Evolutionary conservation across 495 filamentous ascomycete genomes (phyloP), one percentile per base, ranked within the genome.

Genomic region (Annulohypoxylon nitens): DNA sequence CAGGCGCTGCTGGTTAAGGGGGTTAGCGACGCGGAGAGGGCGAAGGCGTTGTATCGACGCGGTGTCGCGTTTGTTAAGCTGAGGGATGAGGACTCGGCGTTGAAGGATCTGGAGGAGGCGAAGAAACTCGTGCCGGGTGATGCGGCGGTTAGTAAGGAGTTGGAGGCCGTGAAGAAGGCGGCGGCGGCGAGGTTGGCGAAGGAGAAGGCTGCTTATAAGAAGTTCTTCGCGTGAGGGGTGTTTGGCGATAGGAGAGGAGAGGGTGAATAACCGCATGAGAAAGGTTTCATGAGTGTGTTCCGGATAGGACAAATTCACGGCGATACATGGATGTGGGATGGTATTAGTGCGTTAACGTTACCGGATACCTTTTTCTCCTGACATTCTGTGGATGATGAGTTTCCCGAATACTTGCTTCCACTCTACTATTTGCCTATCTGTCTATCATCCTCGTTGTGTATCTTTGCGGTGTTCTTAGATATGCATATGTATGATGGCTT

Each of bases 131-230:
- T 88, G 16, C 95, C 95, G 12, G 85, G 84, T 30, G 96, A 99
- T 83, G 89, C 86, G 1, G 93, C 88, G 51, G 88, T 98, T 58
- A 79, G 81, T 60, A 91, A 90, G 75, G 94, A 97, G 81, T 86
- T 97, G 39, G 84, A 85, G 37, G 83, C 85, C 59, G 90, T 94
- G 30, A 97, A 95, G 88, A 90, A 91, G 83, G 87, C 84, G 61
- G 86, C 91, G 45, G 87, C 88, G 54, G 92, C 89, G 59, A 88
- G 91, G 75, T 84, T 88, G 69, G 91, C 91, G 78, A 97, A 93
- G 86, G 93, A 98, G 84, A 95, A 93, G 85, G 92, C 90, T 36
- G 92, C 91, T 30, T 96, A 93, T 78, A 89, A 89, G 83, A 97
- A 94, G 84, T 95, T 95, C 84, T 98, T 98, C 76, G 78, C 69